phyloP scores from a whole-genome alignment of 371 early-diverging fungal species.

The Circinella umbellata region DNA sequence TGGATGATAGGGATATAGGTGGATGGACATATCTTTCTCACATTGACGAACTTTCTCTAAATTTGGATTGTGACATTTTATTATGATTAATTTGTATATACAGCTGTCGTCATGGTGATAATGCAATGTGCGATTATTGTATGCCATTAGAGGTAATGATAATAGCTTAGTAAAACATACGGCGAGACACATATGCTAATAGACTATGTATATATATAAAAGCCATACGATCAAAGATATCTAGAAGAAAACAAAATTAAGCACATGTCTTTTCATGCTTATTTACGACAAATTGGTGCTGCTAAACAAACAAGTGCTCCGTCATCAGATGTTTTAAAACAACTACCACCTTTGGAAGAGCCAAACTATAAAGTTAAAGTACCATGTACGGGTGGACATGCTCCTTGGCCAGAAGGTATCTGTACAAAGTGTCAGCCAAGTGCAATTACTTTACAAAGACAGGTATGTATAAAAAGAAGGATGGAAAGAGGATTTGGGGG shows the following conservation, averaged over 20 bases:
- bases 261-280: slow-evolving; percentile 96
- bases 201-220: background rate
- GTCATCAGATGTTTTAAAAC: slow-evolving; percentile 42
- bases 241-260: slow-evolving; percentile 92
- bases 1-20: too few species aligned
- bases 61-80: background rate
- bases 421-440: slow-evolving; percentile 98
- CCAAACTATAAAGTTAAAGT: slow-evolving; percentile 77
- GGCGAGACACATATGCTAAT: too few species aligned
- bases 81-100: background rate
- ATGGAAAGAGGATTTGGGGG: background rate
- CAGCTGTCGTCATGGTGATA: slow-evolving; percentile 89
- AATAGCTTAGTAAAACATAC: background rate
- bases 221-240: slow-evolving; percentile 91
- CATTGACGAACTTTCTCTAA: background rate
- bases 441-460: slow-evolving; percentile 88
- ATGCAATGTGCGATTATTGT: slow-evolving; percentile 98
- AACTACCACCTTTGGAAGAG: slow-evolving; percentile 86
- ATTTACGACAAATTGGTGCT: slow-evolving; percentile 78
- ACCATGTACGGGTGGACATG: slow-evolving; percentile 85
- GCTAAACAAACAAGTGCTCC: slow-evolving; percentile 65
- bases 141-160: slow-evolving; percentile 83
- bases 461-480: slow-evolving; percentile 54
- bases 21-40: too few species aligned
- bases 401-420: slow-evolving; percentile 93